These are phyloP conservation scores for Psilocybe tampanensis DNA, from an alignment of 768 basidiomycete genomes.

Conservation along the genomic window DNA sequence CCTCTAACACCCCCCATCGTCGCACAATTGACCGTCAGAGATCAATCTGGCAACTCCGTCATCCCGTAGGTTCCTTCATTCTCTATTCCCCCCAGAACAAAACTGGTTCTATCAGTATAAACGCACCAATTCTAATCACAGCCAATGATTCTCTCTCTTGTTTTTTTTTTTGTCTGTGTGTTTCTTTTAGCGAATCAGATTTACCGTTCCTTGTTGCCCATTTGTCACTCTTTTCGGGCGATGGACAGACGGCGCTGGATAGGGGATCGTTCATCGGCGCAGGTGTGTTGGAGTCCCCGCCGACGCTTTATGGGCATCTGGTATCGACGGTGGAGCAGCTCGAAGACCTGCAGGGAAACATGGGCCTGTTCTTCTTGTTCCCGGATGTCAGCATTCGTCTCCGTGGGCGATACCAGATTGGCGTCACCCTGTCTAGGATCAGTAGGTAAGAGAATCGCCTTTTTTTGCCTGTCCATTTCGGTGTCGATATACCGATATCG, in stretches of 20 bases:
- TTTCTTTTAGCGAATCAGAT: conserved; percentile 68
- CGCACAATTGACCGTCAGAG: conserved; percentile 75
- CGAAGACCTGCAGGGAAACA: conserved; percentile 78
- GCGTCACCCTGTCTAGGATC: conserved; percentile 72
- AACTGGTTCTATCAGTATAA: too few species aligned
- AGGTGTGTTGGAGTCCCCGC: conserved; percentile 49
- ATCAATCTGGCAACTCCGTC: conserved; percentile 68
- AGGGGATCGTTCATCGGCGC: conserved; percentile 60
- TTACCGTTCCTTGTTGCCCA: conserved; percentile 88
- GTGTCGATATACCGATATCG: too few species aligned
- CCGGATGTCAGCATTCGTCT: conserved; percentile 87
- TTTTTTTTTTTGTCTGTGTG: background rate
- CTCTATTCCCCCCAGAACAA: background rate
- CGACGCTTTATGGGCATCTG: conserved; percentile 81
- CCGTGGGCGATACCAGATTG: conserved; percentile 75
- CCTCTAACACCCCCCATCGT: conserved; percentile 86
- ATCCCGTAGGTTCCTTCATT: conserved; percentile 68
- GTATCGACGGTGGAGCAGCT: conserved; percentile 82
- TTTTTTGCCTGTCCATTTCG: background rate
- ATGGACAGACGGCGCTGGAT: conserved; percentile 66
- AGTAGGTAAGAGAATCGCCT: conserved; percentile 58
- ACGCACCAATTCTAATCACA: background rate
- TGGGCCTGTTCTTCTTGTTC: conserved; percentile 87
- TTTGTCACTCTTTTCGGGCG: conserved; percentile 71
- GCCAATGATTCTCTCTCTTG: too few species aligned